Evolutionary conservation across 108 stramenopile species (phyloP), one percentile per base, ranked within the genome.

Genomic region (Nannochloropsis salina): DNA sequence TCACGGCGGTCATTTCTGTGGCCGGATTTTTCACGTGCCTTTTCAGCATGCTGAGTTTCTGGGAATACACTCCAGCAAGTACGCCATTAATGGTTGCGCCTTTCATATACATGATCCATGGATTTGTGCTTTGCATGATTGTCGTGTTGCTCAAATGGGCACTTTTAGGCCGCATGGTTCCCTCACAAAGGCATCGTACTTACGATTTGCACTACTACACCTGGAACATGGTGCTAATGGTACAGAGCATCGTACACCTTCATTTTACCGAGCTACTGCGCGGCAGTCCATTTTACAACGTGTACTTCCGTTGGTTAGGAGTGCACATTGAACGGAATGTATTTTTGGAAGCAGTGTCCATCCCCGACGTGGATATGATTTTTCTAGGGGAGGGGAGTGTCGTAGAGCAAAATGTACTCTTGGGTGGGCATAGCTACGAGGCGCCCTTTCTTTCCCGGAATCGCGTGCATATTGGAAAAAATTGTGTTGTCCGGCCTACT

Each of bases 21-120:
- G 88, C 85, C 3, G 88, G 81, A 45, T 89, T 89, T 22, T 89
- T 74, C 61, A 74, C 61, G 20, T 74, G 61, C 61, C n/a, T 74
- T 15, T 74, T 74, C 61, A 74, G 61, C 61, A 74, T 74, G 61
- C 61, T 74, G 20, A 15, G 20, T 6, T 74, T 74, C 61, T 74
- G 61, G 61, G n/a, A 74, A n/a, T 74, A 74, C 61, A 74, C 61
- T n/a, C 61, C 61, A n/a, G 61, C 61, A 6, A 74, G 61, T 74
- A 74, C 61, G 61, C 3, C 61, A 15, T 74, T 74, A n/a, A n/a
- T 74, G 20, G 15, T 74, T 4, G n/a, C 61, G 2, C 61, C 61
- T 6, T 74, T 74, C 8, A 74, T 74, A 15, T 74, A 74, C 6
- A 74, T 74, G 61, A 74, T 74, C 20, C 61, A 74, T n/a, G 61